Base-by-base conservation (phyloP, 2,329 filamentous ascomycete species). In the Aspergillus sp. region DNA sequence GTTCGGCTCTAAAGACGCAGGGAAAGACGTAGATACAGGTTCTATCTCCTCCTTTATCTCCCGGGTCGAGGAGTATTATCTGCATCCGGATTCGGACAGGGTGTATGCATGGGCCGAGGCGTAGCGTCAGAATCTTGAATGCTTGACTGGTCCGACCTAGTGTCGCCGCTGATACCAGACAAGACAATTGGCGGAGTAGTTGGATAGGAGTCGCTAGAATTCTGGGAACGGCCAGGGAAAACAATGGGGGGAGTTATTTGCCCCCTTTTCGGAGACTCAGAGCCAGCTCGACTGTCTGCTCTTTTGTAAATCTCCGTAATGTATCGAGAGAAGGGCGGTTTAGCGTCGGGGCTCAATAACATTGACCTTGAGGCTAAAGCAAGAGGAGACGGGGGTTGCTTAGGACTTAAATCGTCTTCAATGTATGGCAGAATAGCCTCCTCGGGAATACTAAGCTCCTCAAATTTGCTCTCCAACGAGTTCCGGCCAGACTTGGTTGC, bases 381-480 rank as follows among this genome's bases (percentile, higher is more conserved):
- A 12, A 60, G 53, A 52, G 39, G 40, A 4, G 62, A 50, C 15
- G 67, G 63, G 2, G 66, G 65, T 17, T 66, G 58, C 27, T 56
- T 61, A 15, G 67, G 68, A 42, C 67, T 68, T 20, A 63, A 61
- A 12, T 64, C 60, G 24, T 73, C 68, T 42, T 75, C 73, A 8
- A 64, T 57, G 51, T 68, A 61, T 15, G 60, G 57, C 13, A 58
- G 58, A 45, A 73, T 68, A 1, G 66, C 64, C 50, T 75, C 73
- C 34, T 75, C 72, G 4, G 67, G 66, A 33, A 77, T 68, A 27
- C 70, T 66, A 37, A 77, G 66, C 5, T 64, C 66, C 27, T 72
- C 70, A 22, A 76, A 69, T 8, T 61, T 63, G 41, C 70, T 68
- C 50, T 72, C 73, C 11, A 75, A 47, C 7, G 62, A 61, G 46